Evolutionary conservation across 768 basidiomycete genomes (phyloP), one percentile per base, ranked within the genome.

Genomic region (Mycena filopes): DNA sequence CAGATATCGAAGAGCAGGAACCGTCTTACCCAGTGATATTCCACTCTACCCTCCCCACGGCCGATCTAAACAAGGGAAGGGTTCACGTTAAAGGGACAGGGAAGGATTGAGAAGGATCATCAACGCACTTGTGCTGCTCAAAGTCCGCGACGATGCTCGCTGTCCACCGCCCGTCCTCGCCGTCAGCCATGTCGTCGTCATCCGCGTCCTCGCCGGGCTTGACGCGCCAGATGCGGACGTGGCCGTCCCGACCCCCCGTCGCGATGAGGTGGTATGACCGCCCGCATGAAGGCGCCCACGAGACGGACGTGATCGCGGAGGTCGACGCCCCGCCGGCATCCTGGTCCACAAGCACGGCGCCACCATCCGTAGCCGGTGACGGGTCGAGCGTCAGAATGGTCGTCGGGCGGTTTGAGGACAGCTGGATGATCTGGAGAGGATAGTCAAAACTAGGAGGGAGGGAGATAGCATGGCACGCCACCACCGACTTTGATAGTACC

Each of bases 271-370:
- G 97, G 77, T 95, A 97, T 1, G 93, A 93, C 28, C 98, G 85
- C 8, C 97, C 98, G 64, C 95, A 97, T 0, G 91, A 91, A 0
- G 98, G 94, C 0, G 97, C 95, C 96, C 96, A 99, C 18, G 95
- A 83, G 38, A 99, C 86, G 31, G 91, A 89, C 0, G 92, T 93
- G 53, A 97, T 86, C 2, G 96, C 87, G 42, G 82, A 88, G 4
- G 85, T 80, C 16, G 82, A 76, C 12, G 83, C 78, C 7, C 64
- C 60, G 46, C 75, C 55, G 70, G 65, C 70, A 38, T 80, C 79
- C 29, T 77, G 66, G 33, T 80, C 80, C 31, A 74, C 59, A 25
- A 68, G 64, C 21, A 74, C 69, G 12, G n/a, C n/a, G n/a, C n/a
- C n/a, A n/a, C 47, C 46, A 36, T 31, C 70, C 18, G 47, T 63